These are phyloP conservation scores for Ogataea parapolymorpha DNA, from an alignment of 805 yeast genomes.

Conservation along the genomic window DNA sequence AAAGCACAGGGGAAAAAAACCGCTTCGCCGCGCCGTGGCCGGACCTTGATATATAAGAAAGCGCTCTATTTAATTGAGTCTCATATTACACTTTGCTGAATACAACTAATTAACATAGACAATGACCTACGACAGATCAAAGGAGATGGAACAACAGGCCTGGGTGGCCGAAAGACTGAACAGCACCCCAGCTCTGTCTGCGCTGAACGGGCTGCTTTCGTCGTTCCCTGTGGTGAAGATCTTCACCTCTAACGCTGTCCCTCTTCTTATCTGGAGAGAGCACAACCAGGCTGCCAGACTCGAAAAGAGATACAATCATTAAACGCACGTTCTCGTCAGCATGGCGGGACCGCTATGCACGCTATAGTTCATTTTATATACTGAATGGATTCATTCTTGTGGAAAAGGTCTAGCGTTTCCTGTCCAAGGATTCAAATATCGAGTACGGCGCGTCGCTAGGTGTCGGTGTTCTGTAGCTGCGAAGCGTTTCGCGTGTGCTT, in stretches of 20 bases:
- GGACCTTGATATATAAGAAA: conserved; percentile 1
- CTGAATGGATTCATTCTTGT: conserved; percentile 3
- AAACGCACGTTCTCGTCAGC: background rate
- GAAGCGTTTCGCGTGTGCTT: conserved; percentile 4
- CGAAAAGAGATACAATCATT: conserved; percentile 13
- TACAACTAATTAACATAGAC: conserved; percentile 1
- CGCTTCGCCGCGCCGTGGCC: conserved; percentile 2
- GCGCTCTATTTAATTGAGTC: conserved; percentile 4
- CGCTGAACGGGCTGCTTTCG: conserved; percentile 54
- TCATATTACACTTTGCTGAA: conserved; percentile 9
- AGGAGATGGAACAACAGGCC: conserved; percentile 42
- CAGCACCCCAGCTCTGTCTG: conserved; percentile 53
- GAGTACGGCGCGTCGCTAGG: conserved; percentile 14
- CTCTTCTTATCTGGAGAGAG: conserved; percentile 48
- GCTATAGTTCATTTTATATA: conserved; percentile 7
- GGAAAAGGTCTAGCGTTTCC: conserved; percentile 1
- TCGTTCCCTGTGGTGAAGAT: conserved; percentile 57
- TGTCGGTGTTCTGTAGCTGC: conserved; percentile 7
- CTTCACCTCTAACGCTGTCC: conserved; percentile 60
- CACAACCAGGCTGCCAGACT: conserved; percentile 32
- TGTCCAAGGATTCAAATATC: conserved; percentile 14
- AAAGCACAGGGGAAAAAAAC: conserved; percentile 10
- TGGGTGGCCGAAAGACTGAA: conserved; percentile 48
- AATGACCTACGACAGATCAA: conserved; percentile 29
- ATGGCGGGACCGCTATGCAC: background rate